These are phyloP conservation scores for Tylopilus subfusipes DNA, from an alignment of 768 basidiomycete genomes.

Conservation along the genomic window DNA sequence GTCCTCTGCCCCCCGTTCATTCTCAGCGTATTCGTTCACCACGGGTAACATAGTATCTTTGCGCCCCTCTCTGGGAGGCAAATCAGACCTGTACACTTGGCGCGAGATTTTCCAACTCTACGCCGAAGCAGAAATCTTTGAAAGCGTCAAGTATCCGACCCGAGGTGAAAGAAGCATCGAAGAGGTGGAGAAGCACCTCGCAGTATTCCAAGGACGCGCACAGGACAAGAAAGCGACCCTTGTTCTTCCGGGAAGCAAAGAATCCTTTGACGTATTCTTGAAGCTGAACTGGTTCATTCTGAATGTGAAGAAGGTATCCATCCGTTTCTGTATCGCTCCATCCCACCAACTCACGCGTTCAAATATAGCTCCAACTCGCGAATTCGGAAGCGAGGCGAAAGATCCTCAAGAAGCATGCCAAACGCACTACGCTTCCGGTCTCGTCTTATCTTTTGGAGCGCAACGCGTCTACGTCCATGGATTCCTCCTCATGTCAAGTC, in stretches of 20 bases:
- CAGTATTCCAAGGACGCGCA: conserved; percentile 59
- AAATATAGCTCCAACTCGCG: conserved; percentile 66
- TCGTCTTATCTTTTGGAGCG: conserved; percentile 32
- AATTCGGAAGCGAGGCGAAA: conserved; percentile 89
- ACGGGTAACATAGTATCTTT: conserved; percentile 26
- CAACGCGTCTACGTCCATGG: conserved; percentile 8
- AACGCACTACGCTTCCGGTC: conserved; percentile 79
- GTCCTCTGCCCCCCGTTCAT: conserved; percentile 26
- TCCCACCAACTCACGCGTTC: background rate
- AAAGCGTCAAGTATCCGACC: conserved; percentile 58
- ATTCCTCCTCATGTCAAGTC: conserved; percentile 29
- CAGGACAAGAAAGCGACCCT: conserved; percentile 49
- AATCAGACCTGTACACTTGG: conserved; percentile 79
- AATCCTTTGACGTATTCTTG: conserved; percentile 67
- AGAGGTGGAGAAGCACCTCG: conserved; percentile 64
- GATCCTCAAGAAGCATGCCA: conserved; percentile 92
- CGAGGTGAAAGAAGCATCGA: conserved; percentile 67
- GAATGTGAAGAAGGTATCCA: conserved; percentile 71
- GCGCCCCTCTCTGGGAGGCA: conserved; percentile 37
- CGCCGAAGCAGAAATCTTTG: conserved; percentile 82
- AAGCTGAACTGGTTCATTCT: conserved; percentile 75
- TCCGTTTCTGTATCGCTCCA: background rate
- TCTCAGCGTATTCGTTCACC: conserved; percentile 32
- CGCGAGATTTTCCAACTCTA: conserved; percentile 87
- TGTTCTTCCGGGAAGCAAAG: conserved; percentile 51